phyloP scores from a whole-genome alignment of 106 monocot genomes.

The Xerophyta viscosa region DNA sequence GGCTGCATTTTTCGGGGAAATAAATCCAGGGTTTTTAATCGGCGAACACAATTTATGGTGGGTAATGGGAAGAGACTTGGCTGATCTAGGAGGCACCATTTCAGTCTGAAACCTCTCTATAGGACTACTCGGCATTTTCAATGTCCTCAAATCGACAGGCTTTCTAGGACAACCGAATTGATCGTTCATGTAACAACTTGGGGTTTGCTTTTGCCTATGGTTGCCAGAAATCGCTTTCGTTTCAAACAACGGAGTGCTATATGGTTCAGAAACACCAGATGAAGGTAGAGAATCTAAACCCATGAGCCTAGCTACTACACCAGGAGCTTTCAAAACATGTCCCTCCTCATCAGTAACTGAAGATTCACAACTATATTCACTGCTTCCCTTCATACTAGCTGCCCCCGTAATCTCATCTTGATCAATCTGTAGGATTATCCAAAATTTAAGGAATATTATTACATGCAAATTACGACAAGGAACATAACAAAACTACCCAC shows the following conservation, averaged over 20 bases:
- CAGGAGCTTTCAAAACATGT: slow-evolving; percentile 49
- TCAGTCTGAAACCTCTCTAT: slow-evolving; percentile 46
- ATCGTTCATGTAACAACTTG: slow-evolving; percentile 19
- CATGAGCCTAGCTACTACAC: slow-evolving; percentile 93
- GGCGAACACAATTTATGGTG: slow-evolving; percentile 39
- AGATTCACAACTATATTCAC: slow-evolving; percentile 84
- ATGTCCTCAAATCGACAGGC: slow-evolving; percentile 13
- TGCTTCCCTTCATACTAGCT: slow-evolving; percentile 58
- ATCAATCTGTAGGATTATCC: slow-evolving; percentile 24
- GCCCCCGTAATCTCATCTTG: slow-evolving; percentile 46
- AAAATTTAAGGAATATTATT: neutral
- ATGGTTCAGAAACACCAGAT: slow-evolving; percentile 51
- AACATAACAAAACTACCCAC: slow-evolving; percentile 25
- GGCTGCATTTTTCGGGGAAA: slow-evolving; percentile 31
- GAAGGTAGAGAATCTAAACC: slow-evolving; percentile 78
- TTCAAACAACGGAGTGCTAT: slow-evolving; percentile 48
- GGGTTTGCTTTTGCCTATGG: too few relatives aligned
- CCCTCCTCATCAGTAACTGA: slow-evolving; percentile 87
- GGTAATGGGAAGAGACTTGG: slow-evolving; percentile 19
- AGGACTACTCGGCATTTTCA: slow-evolving; percentile 44
- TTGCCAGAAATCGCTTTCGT: slow-evolving; percentile 24
- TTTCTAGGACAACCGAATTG: slow-evolving; percentile 26
- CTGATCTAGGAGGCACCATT: slow-evolving; percentile 28
- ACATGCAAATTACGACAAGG: neutral
- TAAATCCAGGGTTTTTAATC: slow-evolving; percentile 31